Conservation (phyloP, 306 rosid species). For the Prunus padus region DNA sequence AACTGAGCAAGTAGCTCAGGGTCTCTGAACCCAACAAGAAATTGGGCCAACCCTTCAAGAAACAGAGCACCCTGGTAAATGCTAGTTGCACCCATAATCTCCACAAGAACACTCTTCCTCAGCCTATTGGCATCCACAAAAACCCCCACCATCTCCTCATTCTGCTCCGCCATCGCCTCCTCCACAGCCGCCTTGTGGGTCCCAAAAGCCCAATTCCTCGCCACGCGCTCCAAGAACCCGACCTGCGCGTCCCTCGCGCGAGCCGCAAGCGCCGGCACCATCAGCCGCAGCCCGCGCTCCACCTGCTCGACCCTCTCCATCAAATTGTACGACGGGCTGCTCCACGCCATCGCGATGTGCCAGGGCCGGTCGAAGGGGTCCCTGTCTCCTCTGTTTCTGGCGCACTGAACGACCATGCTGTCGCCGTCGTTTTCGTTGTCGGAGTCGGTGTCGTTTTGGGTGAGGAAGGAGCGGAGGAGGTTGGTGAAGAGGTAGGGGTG, state of each 20-base stretch:
- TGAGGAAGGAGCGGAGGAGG: slow-evolving; percentile 63
- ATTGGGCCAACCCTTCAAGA: slow-evolving; percentile 65
- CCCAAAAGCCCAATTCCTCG: slow-evolving; percentile 35
- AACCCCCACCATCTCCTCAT: slow-evolving; percentile 57
- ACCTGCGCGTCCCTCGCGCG: slow-evolving; percentile 46
- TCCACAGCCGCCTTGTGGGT: slow-evolving; percentile 30
- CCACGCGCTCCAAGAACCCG: slow-evolving; percentile 36
- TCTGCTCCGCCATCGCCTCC: slow-evolving; percentile 37
- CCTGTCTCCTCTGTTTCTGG: background rate
- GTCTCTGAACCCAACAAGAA: slow-evolving; percentile 55
- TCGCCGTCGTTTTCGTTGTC: slow-evolving; percentile 1
- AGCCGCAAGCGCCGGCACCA: slow-evolving; percentile 49
- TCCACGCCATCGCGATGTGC: slow-evolving; percentile 61
- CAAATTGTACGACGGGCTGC: slow-evolving; percentile 32
- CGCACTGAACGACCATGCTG: background rate
- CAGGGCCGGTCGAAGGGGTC: slow-evolving; percentile 37
- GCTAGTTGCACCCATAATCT: slow-evolving; percentile 44
- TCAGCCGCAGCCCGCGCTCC: slow-evolving; percentile 52
- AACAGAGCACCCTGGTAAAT: slow-evolving; percentile 61
- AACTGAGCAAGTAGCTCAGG: slow-evolving; percentile 37
- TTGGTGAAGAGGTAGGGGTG: slow-evolving; percentile 72
- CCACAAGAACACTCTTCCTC: slow-evolving; percentile 57
- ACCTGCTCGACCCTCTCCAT: slow-evolving; percentile 48
- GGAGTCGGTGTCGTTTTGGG: slow-evolving; percentile 3
- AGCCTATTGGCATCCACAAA: slow-evolving; percentile 64